These are phyloP conservation scores for Claviceps maximensis DNA, from an alignment of 2,329 filamentous ascomycete genomes.

Conservation along the genomic window DNA sequence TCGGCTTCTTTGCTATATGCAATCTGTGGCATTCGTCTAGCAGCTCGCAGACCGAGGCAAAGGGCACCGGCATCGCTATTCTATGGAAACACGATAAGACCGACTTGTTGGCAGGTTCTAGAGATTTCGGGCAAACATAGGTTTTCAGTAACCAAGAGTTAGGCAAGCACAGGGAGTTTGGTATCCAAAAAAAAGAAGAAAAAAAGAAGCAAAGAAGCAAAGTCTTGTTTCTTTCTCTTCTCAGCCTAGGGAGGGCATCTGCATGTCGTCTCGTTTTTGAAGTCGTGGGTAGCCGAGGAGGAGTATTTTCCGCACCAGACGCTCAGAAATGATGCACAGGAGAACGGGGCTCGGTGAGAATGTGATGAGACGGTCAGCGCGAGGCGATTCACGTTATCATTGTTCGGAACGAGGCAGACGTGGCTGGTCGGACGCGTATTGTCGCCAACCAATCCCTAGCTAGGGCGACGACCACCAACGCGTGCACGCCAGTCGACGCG, in stretches of 20 bases:
- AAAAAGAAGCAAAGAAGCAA: no score
- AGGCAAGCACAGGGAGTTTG: no score
- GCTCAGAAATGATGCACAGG: neutral
- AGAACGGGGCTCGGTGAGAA: neutral
- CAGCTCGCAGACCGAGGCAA: slow-evolving; percentile 60
- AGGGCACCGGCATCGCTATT: slow-evolving; percentile 47
- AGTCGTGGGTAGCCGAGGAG: neutral
- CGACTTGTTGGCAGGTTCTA: neutral
- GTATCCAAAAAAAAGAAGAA: neutral
- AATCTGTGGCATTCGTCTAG: slow-evolving; percentile 51
- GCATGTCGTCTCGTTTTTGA: neutral
- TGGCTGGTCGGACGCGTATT: slow-evolving; percentile 4
- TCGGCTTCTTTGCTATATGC: slow-evolving; percentile 19
- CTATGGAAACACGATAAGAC: neutral
- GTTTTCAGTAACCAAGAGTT: no score
- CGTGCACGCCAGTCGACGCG: neutral
- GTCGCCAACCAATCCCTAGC: neutral
- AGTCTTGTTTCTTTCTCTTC: neutral
- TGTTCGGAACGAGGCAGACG: neutral
- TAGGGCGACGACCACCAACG: neutral
- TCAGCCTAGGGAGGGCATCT: neutral
- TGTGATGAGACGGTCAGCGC: neutral
- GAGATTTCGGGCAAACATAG: neutral
- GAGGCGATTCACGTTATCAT: neutral
- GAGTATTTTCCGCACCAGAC: neutral